phyloP scores from a whole-genome alignment of 179 eudicot species.

The Beta lomatogona region DNA sequence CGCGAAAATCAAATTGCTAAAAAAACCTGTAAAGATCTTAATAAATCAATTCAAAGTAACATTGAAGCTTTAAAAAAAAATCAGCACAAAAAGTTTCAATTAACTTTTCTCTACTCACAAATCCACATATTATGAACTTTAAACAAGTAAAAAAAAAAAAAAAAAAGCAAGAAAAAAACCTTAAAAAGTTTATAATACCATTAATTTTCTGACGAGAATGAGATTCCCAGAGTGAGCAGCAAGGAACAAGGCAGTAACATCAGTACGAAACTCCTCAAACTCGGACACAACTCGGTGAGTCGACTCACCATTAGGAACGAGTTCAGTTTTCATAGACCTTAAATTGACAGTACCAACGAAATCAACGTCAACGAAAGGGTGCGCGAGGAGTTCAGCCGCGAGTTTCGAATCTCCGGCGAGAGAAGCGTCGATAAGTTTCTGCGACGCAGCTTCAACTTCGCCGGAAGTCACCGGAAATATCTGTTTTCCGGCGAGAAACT shows the following conservation, averaged over 20 bases:
- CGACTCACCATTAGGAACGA: conserved; percentile 51
- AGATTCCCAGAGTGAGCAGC: conserved; percentile 65
- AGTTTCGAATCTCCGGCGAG: conserved; percentile 41
- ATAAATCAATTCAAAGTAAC: no score
- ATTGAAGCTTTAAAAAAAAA: no score
- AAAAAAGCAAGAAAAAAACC: no score
- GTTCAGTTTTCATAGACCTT: conserved; percentile 46
- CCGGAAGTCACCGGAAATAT: conserved; percentile 42
- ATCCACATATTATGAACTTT: no score
- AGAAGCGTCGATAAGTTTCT: conserved; percentile 43
- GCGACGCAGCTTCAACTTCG: conserved; percentile 30
- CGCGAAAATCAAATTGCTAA: not conserved
- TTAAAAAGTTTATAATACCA: conserved; percentile 25
- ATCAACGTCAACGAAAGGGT: conserved; percentile 56
- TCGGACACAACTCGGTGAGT: conserved; percentile 47
- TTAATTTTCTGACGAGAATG: conserved; percentile 45
- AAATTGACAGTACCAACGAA: conserved; percentile 51
- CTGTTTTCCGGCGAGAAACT: conserved; percentile 36
- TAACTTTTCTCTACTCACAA: no score
- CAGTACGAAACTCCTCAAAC: conserved; percentile 65
- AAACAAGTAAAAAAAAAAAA: not conserved
- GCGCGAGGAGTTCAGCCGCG: conserved; percentile 41
- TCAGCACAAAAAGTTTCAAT: no score
- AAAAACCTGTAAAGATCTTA: no score
- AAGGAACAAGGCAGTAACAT: conserved; percentile 60